Conservation (phyloP, 2,329 filamentous ascomycete genomes). For the Davidsoniella neocaledoniae region DNA sequence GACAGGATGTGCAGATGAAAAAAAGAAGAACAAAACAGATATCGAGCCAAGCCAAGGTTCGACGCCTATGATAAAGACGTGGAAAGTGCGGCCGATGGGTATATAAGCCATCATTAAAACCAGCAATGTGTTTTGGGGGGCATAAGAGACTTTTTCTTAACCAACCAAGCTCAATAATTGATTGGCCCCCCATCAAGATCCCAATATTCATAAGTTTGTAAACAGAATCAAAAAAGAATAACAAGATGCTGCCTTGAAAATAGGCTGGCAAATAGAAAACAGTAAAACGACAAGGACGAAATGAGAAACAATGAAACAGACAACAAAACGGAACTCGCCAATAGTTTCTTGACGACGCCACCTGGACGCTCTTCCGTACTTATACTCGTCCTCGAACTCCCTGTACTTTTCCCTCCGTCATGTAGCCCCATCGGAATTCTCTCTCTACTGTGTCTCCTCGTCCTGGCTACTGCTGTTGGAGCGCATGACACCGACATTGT, state of each 20-base stretch:
- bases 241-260: no score
- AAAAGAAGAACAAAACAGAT: not conserved
- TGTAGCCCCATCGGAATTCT: not conserved
- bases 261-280: not conserved
- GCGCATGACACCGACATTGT: not conserved
- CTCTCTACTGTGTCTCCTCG: not conserved
- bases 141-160: not conserved
- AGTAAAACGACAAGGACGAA: not conserved
- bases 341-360: no score
- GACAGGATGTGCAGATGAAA: not conserved
- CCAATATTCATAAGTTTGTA: not conserved
- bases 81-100: conserved; percentile 2
- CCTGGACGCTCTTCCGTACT: no score
- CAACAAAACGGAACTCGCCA: not conserved
- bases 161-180: not conserved
- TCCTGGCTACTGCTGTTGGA: conserved; percentile 1
- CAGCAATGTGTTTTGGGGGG: not conserved
- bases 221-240: not conserved
- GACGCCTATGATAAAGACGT: not conserved
- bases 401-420: no score
- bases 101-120: conserved; percentile 3
- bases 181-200: not conserved
- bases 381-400: no score
- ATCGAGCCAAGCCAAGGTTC: not conserved
- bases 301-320: not conserved